Percentiles rank a stretch among this genome's conserved stretches.
Evolutionary conservation across 768 basidiomycete genomes (phyloP).

Genomic region (Russula virescens): DNA sequence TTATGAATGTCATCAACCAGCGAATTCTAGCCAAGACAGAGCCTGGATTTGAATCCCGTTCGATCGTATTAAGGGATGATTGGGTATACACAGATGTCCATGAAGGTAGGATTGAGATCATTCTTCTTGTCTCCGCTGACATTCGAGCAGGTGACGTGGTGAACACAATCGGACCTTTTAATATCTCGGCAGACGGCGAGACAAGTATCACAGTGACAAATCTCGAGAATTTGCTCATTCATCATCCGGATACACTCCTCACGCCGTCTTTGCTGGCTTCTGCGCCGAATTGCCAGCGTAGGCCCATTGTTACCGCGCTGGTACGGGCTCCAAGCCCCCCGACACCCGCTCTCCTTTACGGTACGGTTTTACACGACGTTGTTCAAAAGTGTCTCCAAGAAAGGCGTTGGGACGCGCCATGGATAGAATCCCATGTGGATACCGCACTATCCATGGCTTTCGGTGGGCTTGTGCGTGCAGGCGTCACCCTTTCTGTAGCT

Average conservation of each 20-base stretch:
- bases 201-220: constrained; percentile 52
- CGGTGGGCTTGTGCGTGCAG: constrained; percentile 56
- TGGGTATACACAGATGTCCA: constrained; percentile 65
- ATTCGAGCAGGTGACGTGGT: constrained; percentile 62
- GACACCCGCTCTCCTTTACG: constrained; percentile 76
- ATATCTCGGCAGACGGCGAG: constrained; percentile 25
- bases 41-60: constrained; percentile 35
- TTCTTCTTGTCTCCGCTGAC: not conserved
- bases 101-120: constrained; percentile 38
- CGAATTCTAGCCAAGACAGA: constrained; percentile 46
- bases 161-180: constrained; percentile 61
- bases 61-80: constrained; percentile 66
- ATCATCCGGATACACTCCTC: constrained; percentile 87
- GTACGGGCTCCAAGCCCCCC: constrained; percentile 53
- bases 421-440: constrained; percentile 56
- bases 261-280: constrained; percentile 87
- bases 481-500: constrained; percentile 55
- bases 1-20: constrained; percentile 30
- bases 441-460: constrained; percentile 49
- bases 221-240: constrained; percentile 65
- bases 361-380: constrained; percentile 89
- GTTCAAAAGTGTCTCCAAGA: constrained; percentile 72
- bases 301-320: constrained; percentile 70
- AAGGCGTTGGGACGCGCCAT: constrained; percentile 55
- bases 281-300: constrained; percentile 76